Percentiles rank a stretch among this genome's conserved stretches.
Conservation (phyloP, 2,329 filamentous ascomycete species). For the Intubia oerlemansii region DNA sequence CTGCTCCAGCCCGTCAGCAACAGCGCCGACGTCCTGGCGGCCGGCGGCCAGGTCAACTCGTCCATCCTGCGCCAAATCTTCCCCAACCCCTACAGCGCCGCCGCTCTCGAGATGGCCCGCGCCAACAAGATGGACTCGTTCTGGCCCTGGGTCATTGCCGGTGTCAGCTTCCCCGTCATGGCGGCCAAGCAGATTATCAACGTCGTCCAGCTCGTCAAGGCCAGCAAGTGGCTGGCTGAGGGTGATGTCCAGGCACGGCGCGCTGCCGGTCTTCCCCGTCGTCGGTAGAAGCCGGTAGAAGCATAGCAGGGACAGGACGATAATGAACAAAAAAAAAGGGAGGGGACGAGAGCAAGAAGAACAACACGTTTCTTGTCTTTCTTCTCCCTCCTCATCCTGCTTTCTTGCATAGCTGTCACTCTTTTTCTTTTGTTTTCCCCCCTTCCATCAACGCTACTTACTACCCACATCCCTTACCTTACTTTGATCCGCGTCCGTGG, state of each 20-base stretch:
- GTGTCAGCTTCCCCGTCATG: constrained; percentile 73
- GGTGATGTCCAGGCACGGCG: constrained; percentile 54
- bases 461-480: too few species aligned
- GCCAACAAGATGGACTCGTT: constrained; percentile 59
- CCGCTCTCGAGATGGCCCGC: constrained; percentile 74
- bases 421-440: too few species aligned
- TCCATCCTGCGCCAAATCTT: constrained; percentile 56
- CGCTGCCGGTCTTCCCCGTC: constrained; percentile 30
- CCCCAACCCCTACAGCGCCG: constrained; percentile 76
- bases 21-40: constrained; percentile 32
- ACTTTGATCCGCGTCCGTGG: too few species aligned
- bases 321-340: too few species aligned
- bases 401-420: too few species aligned
- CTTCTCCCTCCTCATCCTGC: too few species aligned
- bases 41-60: constrained; percentile 46
- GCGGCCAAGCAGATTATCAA: constrained; percentile 84
- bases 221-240: constrained; percentile 78
- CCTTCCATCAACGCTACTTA: too few species aligned
- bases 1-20: constrained; percentile 41
- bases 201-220: constrained; percentile 80
- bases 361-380: too few species aligned
- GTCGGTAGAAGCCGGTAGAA: too few species aligned
- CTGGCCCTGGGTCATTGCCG: constrained; percentile 60
- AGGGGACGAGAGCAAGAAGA: too few species aligned
- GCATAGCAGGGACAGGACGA: too few species aligned